Evolutionary conservation across 1,284 basidiomycete species (phyloP), one percentile per base, ranked within the genome.

Genomic region (Austropuccinia psidii): DNA sequence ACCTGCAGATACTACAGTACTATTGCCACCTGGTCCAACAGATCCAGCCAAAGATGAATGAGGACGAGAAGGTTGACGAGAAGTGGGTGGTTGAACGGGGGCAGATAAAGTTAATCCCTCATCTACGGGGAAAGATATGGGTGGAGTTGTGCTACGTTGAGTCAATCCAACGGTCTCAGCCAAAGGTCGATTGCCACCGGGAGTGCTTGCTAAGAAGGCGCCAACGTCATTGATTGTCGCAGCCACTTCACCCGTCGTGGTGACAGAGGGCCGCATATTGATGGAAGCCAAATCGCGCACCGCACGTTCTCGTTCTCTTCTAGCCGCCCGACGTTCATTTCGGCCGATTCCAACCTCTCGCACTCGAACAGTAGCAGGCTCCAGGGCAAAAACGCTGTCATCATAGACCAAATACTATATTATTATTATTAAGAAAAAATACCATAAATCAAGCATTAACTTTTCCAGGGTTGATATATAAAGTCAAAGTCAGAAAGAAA

Each of bases 341-440:
- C 91, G 86, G 17, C 90, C 90, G 58, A 93, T 90, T 50, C 91
- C 85, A 29, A 93, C 90, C 80, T 93, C 91, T 6, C 90, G 87
- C n/a, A 93, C 90, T 31, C 90, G 85, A 24, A 93, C 90, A 0
- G 91, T 93, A 2, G 90, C 90, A 19, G 90, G 90, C 79, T 93
- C 90, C 37, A 93, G 81, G 11, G 91, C 90, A 78, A 93, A 93
- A 21, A 93, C 89, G 77, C 91, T 91, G 79, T 92, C 90, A 3
- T 88, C 86, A 79, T 93, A 93, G 2, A 93, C 88, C 29, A 93
- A 83, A 61, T 77, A 75, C 64, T 64, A 58, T 54, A 66, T 33
- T 1, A 13, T 68, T 1, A 24, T 60, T 29, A 35, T 35, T 15
- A 21, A 17, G 5, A 54, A 66, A 35, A 72, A 61, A 49, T 65